Evolutionary conservation across 2,329 filamentous ascomycete species (phyloP), one percentile per base, ranked within the genome.

Genomic region (Trichothecium sympodiale): DNA sequence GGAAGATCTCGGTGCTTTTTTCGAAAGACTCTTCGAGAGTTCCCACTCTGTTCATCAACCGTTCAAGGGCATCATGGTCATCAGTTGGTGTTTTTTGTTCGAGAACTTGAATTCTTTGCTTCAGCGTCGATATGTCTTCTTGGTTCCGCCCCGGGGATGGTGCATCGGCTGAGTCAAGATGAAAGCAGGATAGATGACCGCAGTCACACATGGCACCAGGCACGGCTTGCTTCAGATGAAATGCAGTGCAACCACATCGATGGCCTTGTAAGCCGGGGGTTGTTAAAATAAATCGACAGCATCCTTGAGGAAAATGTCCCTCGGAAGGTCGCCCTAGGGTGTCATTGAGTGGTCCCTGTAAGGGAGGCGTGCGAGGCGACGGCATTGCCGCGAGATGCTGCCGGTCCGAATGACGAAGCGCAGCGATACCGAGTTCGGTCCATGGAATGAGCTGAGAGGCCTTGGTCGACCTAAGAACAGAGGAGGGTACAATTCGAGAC

Each of bases 181-280:
- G 73, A 47, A 69, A 77, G 51, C 72, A 77, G 25, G 72, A 69
- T 36, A 74, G 62, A 47, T 77, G 73, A 5, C 73, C 73, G 44
- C 73, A 77, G 34, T 73, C 64, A 45, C 73, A 77, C 15, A 57
- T 64, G 36, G 69, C 68, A 27, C 71, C 65, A 1, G 72, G 71
- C 9, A 69, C 56, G n/a, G 58, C 50, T 34, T 58, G 61, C 50
- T 74, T 75, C 38, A 69, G 62, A 4, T 65, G 65, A 51, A 77
- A 77, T 40, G 65, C 61, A 41, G 71, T 67, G 45, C 73, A 77
- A 31, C 65, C 71, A 50, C 73, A 77, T 30, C 73, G 67, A 39
- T 72, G 62, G 35, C 72, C 71, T 44, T 68, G 71, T 50, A 73
- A 60, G 46, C 72, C 69, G 5, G 72, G 69, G 37, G 69, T 60